Percentiles rank a stretch among this genome's conserved stretches.
These are phyloP conservation scores for Phoma sp. DNA, from an alignment of 2,329 filamentous ascomycete species.

Conservation along the genomic window DNA sequence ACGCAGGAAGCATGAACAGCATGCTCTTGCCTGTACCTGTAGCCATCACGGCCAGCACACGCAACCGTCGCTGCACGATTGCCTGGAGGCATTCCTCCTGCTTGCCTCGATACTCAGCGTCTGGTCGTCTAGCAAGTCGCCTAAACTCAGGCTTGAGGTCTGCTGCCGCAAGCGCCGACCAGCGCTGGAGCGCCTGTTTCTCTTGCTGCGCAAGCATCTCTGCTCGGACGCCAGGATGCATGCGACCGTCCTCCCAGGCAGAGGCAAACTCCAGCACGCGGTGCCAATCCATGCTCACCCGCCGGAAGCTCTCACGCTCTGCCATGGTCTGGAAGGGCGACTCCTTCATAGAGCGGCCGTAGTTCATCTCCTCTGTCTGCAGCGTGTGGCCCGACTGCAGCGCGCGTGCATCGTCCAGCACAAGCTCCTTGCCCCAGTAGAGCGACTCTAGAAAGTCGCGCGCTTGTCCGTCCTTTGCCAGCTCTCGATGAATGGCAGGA, in stretches of 20 bases:
- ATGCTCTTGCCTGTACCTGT: slow-evolving; percentile 27
- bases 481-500: background rate
- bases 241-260: background rate
- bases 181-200: slow-evolving; percentile 4
- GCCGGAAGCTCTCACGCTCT: background rate
- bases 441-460: background rate
- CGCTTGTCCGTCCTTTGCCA: background rate
- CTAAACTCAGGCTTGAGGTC: slow-evolving; percentile 10
- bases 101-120: slow-evolving; percentile 12
- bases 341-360: background rate
- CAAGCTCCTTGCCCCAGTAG: background rate
- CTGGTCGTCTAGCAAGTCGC: background rate
- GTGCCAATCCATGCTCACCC: slow-evolving; percentile 2
- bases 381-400: background rate
- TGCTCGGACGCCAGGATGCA: background rate
- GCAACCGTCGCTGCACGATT: slow-evolving; percentile 13
- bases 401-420: background rate
- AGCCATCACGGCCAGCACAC: slow-evolving; percentile 18
- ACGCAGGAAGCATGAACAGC: slow-evolving; percentile 25
- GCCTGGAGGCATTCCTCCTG: slow-evolving; percentile 20
- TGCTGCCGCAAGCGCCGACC: background rate
- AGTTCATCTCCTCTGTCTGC: slow-evolving; percentile 1
- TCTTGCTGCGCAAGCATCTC: slow-evolving; percentile 1
- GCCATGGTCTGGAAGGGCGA: background rate
- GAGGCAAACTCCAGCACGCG: background rate